Conservation (phyloP, 352 stramenopile genomes). For the Pythium volutum region DNA sequence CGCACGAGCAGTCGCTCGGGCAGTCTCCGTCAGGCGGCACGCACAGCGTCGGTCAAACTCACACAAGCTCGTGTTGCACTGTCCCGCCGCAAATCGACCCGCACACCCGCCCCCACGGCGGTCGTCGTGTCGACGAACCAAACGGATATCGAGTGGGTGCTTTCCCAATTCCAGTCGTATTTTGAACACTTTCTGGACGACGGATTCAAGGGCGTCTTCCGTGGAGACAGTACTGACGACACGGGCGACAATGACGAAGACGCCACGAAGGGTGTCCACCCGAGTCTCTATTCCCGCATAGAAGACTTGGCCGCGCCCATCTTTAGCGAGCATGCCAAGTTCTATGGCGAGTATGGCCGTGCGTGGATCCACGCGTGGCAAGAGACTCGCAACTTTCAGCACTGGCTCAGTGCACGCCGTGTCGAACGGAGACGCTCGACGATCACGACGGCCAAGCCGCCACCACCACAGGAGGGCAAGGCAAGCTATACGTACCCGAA, state of each 20-base stretch:
- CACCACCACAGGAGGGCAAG: constrained; percentile 48
- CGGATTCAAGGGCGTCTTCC: constrained; percentile 31
- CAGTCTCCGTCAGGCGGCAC: constrained; percentile 13
- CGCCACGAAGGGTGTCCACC: constrained; percentile 2
- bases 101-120: background rate
- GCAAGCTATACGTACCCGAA: constrained; percentile 58
- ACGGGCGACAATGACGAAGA: background rate
- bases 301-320: constrained; percentile 50
- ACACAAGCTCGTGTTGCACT: constrained; percentile 1
- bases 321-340: constrained; percentile 36
- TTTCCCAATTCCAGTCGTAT: constrained; percentile 57
- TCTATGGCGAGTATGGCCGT: constrained; percentile 57
- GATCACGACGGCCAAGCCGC: constrained; percentile 14
- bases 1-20: constrained; percentile 16
- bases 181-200: constrained; percentile 58
- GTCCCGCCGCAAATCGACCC: constrained; percentile 11
- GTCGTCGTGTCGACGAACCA: constrained; percentile 22
- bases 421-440: constrained; percentile 35
- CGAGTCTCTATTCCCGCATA: constrained; percentile 48
- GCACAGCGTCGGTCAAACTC: constrained; percentile 18
- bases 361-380: constrained; percentile 66
- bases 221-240: background rate
- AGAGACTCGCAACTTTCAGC: constrained; percentile 54
- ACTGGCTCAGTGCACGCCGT: constrained; percentile 36
- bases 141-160: constrained; percentile 57